Percentiles rank a stretch among this genome's conserved stretches.
phyloP scores from a whole-genome alignment of 495 filamentous ascomycete species.

The Talaromyces nanjingensis region DNA sequence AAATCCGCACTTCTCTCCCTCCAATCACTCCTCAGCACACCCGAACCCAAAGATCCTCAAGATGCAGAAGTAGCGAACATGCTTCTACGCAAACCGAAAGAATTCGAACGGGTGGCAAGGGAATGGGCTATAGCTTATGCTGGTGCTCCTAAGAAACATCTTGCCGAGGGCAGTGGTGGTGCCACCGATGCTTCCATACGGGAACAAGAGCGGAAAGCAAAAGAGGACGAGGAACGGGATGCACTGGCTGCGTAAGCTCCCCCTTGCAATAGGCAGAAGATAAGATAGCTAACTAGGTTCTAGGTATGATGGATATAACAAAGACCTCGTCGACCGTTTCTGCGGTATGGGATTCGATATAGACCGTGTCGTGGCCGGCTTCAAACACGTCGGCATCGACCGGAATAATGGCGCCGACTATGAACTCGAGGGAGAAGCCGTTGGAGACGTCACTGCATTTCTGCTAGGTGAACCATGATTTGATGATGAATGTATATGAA shows the following conservation, averaged over 20 bases:
- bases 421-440: constrained; percentile 75
- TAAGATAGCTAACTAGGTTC: not conserved
- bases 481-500: constrained; percentile 1
- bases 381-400: constrained; percentile 76
- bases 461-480: constrained; percentile 67
- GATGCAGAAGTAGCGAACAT: constrained; percentile 93
- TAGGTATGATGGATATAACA: constrained; percentile 87
- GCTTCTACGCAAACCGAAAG: constrained; percentile 70
- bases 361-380: constrained; percentile 78
- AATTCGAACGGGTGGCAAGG: constrained; percentile 75
- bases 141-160: constrained; percentile 57
- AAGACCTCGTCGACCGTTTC: constrained; percentile 81
- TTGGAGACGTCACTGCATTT: constrained; percentile 82
- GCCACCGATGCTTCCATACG: constrained; percentile 41
- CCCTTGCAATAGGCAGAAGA: not conserved
- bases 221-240: constrained; percentile 33
- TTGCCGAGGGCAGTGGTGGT: constrained; percentile 43
- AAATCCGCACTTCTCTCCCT: constrained; percentile 91
- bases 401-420: constrained; percentile 70
- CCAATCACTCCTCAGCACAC: constrained; percentile 85
- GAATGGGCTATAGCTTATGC: constrained; percentile 88
- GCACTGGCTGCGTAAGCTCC: constrained; percentile 36
- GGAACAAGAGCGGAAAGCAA: constrained; percentile 39
- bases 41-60: constrained; percentile 94
- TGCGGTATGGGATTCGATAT: constrained; percentile 90